Evolutionary conservation across 2,329 filamentous ascomycete genomes (phyloP).

Genomic region (Fusarium brachygibbosum): DNA sequence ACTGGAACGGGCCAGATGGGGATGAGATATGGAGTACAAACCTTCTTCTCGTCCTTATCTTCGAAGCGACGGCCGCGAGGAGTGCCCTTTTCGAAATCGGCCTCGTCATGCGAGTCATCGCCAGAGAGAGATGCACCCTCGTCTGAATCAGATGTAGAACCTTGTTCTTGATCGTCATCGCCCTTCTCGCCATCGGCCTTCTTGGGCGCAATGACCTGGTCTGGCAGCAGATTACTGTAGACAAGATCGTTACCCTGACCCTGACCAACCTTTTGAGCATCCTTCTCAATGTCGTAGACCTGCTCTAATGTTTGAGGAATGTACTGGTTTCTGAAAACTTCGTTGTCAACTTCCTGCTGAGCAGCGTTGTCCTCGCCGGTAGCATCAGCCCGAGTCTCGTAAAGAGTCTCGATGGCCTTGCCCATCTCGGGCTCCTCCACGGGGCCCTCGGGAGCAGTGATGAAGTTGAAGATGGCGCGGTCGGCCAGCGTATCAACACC

Average conservation of each 20-base stretch:
- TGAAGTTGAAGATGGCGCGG: constrained; percentile 85
- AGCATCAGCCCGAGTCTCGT: constrained; percentile 66
- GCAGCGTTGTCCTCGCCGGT: constrained; percentile 67
- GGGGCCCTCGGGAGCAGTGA: constrained; percentile 73
- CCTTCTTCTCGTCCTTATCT: constrained; percentile 91
- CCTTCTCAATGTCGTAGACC: constrained; percentile 95
- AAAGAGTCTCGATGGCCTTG: constrained; percentile 75
- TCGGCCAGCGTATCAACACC: constrained; percentile 86
- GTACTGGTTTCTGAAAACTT: constrained; percentile 95
- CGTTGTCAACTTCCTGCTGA: constrained; percentile 82
- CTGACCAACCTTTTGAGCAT: constrained; percentile 80
- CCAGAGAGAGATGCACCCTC: constrained; percentile 63
- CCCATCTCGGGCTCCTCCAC: constrained; percentile 73
- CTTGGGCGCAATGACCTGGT: constrained; percentile 66
- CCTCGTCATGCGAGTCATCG: constrained; percentile 63
- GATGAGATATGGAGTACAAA: constrained; percentile 50
- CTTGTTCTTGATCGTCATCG: constrained; percentile 53
- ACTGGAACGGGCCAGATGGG: background rate
- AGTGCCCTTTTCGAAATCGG: constrained; percentile 72
- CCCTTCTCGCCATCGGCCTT: constrained; percentile 55
- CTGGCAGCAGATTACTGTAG: constrained; percentile 86
- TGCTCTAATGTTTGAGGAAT: constrained; percentile 96
- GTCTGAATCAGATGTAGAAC: constrained; percentile 58
- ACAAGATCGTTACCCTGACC: constrained; percentile 83
- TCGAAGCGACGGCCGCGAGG: constrained; percentile 88